Conservation (phyloP, 805 yeast genomes). For the Limtongozyma cylindracea region DNA sequence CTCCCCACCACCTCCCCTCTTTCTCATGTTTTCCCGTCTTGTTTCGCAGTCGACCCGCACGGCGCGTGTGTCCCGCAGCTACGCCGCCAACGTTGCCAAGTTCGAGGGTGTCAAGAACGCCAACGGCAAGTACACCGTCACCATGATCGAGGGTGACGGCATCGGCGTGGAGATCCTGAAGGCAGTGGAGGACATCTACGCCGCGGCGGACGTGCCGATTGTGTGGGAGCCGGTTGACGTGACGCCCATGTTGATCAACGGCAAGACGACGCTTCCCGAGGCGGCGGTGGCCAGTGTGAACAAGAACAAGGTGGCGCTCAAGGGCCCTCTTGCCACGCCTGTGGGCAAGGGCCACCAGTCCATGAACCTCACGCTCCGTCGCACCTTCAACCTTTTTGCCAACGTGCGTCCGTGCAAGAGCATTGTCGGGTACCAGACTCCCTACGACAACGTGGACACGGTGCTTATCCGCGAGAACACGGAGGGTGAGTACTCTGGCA, state of each 20-base stretch:
- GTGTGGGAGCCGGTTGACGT: slow-evolving; percentile 97
- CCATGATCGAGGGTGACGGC: slow-evolving; percentile 97
- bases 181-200: slow-evolving; percentile 79
- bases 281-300: slow-evolving; percentile 83
- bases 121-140: slow-evolving; percentile 77
- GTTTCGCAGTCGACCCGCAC: too few species aligned
- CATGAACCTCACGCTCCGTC: slow-evolving; percentile 88
- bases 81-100: slow-evolving; percentile 36
- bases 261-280: slow-evolving; percentile 81
- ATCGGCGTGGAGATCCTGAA: slow-evolving; percentile 89
- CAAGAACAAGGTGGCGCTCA: slow-evolving; percentile 81
- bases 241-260: slow-evolving; percentile 76
- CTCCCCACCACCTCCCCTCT: too few species aligned
- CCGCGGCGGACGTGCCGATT: slow-evolving; percentile 87
- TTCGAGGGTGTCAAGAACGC: slow-evolving; percentile 38
- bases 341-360: slow-evolving; percentile 98
- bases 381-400: slow-evolving; percentile 89
- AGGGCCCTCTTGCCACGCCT: slow-evolving; percentile 97
- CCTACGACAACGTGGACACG: slow-evolving; percentile 72
- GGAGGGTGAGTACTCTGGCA: slow-evolving; percentile 98
- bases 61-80: too few species aligned
- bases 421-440: slow-evolving; percentile 81
- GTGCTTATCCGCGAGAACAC: slow-evolving; percentile 97
- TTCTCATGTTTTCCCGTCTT: too few species aligned
- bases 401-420: slow-evolving; percentile 95